phyloP scores from a whole-genome alignment of 225 moss, liverwort and hornwort genomes.

The Thuidium tamariscinum region DNA sequence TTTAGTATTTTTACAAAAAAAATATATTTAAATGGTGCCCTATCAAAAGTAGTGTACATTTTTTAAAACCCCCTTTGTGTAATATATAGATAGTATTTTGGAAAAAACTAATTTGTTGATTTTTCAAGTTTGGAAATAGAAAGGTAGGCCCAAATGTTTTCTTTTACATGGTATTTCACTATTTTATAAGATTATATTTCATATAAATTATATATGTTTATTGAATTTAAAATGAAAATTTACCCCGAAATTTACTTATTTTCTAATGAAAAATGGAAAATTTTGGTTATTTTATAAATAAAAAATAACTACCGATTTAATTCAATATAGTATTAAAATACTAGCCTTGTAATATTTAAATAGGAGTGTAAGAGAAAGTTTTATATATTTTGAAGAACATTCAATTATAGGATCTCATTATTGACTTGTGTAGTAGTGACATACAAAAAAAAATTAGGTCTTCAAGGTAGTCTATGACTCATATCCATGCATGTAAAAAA shows the following conservation, averaged over 20 bases:
- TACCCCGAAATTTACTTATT: no score
- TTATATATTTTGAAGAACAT: neutral
- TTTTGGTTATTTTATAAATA: neutral
- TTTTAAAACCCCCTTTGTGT: neutral
- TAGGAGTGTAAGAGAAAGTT: rapidly evolving
- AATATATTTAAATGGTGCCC: rapidly evolving
- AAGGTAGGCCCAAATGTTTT: neutral
- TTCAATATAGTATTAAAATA: neutral
- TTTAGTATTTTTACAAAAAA: neutral
- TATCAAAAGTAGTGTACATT: rapidly evolving
- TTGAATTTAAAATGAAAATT: no score
- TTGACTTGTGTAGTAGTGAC: neutral
- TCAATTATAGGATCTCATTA: rapidly evolving
- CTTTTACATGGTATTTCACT: neutral
- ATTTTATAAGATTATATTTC: neutral
- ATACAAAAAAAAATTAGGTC: no score
- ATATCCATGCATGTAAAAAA: neutral
- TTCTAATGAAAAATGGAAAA: rapidly evolving
- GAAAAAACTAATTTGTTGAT: no score
- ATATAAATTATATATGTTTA: no score
- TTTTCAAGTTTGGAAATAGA: neutral
- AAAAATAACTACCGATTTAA: rapidly evolving
- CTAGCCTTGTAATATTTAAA: no score
- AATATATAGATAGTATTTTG: neutral
- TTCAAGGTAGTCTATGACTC: rapidly evolving